A percentile compares a stretch with the other conserved stretches of the same genome.
Conservation (phyloP, 2,329 filamentous ascomycete species). For the Neofusicoccum parvum region DNA sequence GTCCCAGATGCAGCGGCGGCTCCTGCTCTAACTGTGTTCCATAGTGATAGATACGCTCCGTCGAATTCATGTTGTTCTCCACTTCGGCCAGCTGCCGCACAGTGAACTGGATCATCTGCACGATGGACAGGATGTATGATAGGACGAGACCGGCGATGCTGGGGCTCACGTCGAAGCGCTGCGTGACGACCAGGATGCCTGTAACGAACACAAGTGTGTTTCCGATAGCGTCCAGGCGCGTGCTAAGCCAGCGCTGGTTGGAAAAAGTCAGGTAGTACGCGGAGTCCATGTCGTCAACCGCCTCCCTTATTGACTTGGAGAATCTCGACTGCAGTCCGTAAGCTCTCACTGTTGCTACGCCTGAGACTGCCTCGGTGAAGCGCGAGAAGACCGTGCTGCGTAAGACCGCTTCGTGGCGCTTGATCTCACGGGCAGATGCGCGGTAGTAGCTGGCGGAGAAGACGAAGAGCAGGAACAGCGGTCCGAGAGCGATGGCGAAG, state of each 20-base stretch:
- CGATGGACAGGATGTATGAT: constrained; percentile 89
- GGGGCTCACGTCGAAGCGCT: constrained; percentile 80
- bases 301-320: constrained; percentile 64
- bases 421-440: constrained; percentile 87
- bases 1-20: constrained; percentile 73
- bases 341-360: constrained; percentile 82
- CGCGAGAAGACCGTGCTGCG: constrained; percentile 87
- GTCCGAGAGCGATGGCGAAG: constrained; percentile 71
- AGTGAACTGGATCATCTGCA: constrained; percentile 94
- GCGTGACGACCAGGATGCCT: constrained; percentile 89
- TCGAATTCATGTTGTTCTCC: constrained; percentile 97
- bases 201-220: constrained; percentile 83
- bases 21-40: constrained; percentile 86
- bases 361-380: constrained; percentile 85
- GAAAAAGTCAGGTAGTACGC: constrained; percentile 95
- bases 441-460: constrained; percentile 87
- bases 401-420: constrained; percentile 88
- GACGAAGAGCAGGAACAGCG: constrained; percentile 75
- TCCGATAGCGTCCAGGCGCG: constrained; percentile 82
- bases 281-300: constrained; percentile 89
- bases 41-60: constrained; percentile 89
- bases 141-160: constrained; percentile 86
- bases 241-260: constrained; percentile 90
- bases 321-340: constrained; percentile 83
- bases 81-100: constrained; percentile 93